Conservation (phyloP, 345 rosid species). For the Leavenworthia alabamica region DNA sequence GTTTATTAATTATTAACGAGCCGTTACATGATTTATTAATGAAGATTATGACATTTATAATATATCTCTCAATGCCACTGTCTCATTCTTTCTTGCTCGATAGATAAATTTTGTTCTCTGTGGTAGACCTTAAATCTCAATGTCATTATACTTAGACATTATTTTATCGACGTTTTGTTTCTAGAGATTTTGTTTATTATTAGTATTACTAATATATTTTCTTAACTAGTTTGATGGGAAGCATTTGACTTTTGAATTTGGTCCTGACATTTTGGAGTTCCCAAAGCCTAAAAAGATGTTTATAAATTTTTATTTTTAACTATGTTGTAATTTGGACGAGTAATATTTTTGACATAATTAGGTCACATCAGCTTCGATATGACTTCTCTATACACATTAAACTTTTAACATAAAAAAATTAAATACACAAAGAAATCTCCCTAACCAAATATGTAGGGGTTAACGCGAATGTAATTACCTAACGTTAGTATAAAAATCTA, state of each 20-base stretch:
- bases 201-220: no score
- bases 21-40: neutral
- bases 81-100: neutral
- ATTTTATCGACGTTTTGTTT: no score
- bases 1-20: neutral
- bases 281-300: no score
- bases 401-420: no score
- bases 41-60: neutral
- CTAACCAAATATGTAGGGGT: neutral
- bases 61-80: neutral
- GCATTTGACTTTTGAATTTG: neutral
- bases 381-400: no score
- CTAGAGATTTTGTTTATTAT: no score
- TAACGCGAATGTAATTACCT: neutral
- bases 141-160: no score
- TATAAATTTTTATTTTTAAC: neutral
- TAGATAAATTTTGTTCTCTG: slow-evolving; percentile 8
- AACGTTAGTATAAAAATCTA: neutral
- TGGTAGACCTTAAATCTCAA: neutral
- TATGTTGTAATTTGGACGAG: neutral
- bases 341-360: neutral
- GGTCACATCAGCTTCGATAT: no score
- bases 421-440: neutral
- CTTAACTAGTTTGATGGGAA: neutral
- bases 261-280: neutral